Evolutionary conservation across 2,329 filamentous ascomycete genomes (phyloP).

Genomic region (Aspergillus ochraceoroseus): DNA sequence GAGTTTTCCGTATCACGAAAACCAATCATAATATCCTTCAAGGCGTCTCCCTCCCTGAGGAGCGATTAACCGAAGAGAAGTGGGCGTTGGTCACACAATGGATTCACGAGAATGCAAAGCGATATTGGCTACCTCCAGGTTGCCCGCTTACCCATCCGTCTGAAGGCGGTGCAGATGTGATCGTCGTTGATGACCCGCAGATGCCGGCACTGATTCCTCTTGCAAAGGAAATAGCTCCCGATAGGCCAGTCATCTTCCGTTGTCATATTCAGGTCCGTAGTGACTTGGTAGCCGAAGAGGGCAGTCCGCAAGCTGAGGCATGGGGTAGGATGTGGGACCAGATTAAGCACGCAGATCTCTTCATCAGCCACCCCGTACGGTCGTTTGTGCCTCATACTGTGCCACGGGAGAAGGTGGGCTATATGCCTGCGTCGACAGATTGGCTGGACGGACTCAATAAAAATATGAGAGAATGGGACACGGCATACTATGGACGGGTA

Average conservation of each 20-base stretch:
- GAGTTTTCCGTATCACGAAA: slow-evolving; percentile 78
- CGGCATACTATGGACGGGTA: slow-evolving; percentile 67
- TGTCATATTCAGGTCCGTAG: slow-evolving; percentile 79
- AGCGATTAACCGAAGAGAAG: slow-evolving; percentile 60
- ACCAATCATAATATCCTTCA: slow-evolving; percentile 86
- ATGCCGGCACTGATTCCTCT: slow-evolving; percentile 75
- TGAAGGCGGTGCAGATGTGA: slow-evolving; percentile 68
- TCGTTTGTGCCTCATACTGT: slow-evolving; percentile 69
- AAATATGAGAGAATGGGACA: slow-evolving; percentile 63
- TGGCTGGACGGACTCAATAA: slow-evolving; percentile 84
- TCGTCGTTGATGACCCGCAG: slow-evolving; percentile 77
- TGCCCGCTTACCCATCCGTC: slow-evolving; percentile 62
- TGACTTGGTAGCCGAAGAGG: slow-evolving; percentile 61
- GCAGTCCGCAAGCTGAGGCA: slow-evolving; percentile 64
- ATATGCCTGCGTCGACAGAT: slow-evolving; percentile 75
- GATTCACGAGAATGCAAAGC: slow-evolving; percentile 66
- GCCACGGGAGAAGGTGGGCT: slow-evolving; percentile 61
- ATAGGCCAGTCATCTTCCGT: slow-evolving; percentile 73
- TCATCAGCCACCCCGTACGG: slow-evolving; percentile 75
- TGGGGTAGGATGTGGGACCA: slow-evolving; percentile 72
- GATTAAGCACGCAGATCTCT: slow-evolving; percentile 67
- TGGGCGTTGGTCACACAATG: slow-evolving; percentile 62
- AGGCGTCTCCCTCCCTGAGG: slow-evolving; percentile 62
- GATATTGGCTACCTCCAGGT: slow-evolving; percentile 66
- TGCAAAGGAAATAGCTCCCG: slow-evolving; percentile 64